Evolutionary conservation across 2,329 filamentous ascomycete genomes (phyloP), one percentile per base, ranked within the genome.

Genomic region (Verticillium longisporum): DNA sequence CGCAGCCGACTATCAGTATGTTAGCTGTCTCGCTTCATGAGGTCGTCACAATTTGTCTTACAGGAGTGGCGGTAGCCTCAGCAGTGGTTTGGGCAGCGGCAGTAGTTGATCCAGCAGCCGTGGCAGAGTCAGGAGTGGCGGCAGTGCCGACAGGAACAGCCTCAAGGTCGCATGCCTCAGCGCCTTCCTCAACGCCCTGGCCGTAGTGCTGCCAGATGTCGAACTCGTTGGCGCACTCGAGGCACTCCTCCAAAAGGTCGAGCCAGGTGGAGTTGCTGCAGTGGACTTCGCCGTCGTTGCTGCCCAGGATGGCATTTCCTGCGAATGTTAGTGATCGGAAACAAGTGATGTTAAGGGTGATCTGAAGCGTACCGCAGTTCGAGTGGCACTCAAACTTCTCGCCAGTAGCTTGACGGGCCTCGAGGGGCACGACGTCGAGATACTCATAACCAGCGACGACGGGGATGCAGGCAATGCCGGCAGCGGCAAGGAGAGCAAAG

Each of bases 121-220:
- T 26, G 14, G 56, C 59, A 31, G 26, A 4, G 26, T 31, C 26
- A 31, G 26, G 4, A 31, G 26, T 31, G 4, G 26, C 26, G 26
- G 26, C 26, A 31, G 26, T 4, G 21, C 55, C 57, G 26, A 60
- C 59, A 2, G 61, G 61, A 4, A 60, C 63, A 13, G 60, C 57
- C 18, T 61, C 59, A 9, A 64, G 59, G 18, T 60, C 68, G 36
- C 75, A 78, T 6, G 61, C 45, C 5, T 64, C 55, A 6, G 73
- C 78, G 3, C 69, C 72, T 15, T 56, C 66, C n/a, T 66, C 69
- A 31, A 80, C 65, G 0, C 71, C 69, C 53, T 62, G 66, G 11
- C 77, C 71, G 63, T 81, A 80, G 68, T 75, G 74, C 54, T 71
- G 66, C 78, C 78, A 80, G 66, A 80, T 78, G 60, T 76, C 70